phyloP scores from a whole-genome alignment of 2,329 filamentous ascomycete species.

The Elsinoe batatas region DNA sequence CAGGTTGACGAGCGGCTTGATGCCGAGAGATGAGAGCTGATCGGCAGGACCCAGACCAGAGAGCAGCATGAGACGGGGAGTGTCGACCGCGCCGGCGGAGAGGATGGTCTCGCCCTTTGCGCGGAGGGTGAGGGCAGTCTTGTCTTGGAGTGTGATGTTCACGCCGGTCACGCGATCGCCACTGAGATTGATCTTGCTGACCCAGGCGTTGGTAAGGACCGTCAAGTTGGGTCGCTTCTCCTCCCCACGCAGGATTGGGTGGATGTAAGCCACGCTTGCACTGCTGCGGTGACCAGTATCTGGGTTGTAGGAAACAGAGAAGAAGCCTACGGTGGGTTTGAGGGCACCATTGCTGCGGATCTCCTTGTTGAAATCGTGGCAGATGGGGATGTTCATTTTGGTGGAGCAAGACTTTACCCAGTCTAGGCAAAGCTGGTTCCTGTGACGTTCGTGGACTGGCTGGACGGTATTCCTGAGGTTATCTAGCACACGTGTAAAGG shows the following conservation, averaged over 20 bases:
- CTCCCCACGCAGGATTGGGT: constrained; percentile 75
- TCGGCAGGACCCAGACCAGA: constrained; percentile 41
- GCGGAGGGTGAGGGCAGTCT: constrained; percentile 44
- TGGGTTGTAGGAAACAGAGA: constrained; percentile 84
- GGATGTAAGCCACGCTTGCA: constrained; percentile 84
- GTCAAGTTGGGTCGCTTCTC: constrained; percentile 78
- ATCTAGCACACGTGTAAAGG: constrained; percentile 70
- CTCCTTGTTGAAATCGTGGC: constrained; percentile 78
- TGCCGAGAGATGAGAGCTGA: constrained; percentile 37
- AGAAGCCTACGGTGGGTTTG: constrained; percentile 73
- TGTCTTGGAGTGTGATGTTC: constrained; percentile 55
- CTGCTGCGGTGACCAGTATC: constrained; percentile 76
- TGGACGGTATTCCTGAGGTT: constrained; percentile 84
- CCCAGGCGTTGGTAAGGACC: constrained; percentile 79
- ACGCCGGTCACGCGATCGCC: constrained; percentile 64
- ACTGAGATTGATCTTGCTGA: constrained; percentile 66
- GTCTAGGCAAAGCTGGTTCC: constrained; percentile 84
- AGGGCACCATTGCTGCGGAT: constrained; percentile 65
- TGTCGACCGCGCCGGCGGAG: constrained; percentile 71
- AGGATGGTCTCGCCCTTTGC: constrained; percentile 69
- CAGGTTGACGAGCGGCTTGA: constrained; percentile 49
- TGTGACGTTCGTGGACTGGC: constrained; percentile 73
- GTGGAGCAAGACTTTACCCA: constrained; percentile 75
- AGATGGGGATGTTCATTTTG: constrained; percentile 69
- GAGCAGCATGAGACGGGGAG: constrained; percentile 54